phyloP scores from a whole-genome alignment of 305 asterid species.

The Ruellia speciosa region DNA sequence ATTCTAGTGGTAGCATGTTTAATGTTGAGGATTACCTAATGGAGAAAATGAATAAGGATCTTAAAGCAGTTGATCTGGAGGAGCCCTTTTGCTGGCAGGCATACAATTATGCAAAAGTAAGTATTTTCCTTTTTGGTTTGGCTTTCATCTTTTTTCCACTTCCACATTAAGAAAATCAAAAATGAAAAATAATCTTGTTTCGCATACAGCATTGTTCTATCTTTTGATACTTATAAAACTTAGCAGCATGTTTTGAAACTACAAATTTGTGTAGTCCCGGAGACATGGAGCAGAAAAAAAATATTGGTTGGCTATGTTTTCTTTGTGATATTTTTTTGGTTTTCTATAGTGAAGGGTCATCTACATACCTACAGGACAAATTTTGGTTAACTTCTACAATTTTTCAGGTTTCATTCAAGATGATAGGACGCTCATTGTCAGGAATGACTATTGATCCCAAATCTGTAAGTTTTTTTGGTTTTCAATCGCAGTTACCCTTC shows the following conservation, averaged over 20 bases:
- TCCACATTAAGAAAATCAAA: conserved; percentile 12
- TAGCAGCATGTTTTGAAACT: neutral
- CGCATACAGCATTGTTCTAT: conserved; percentile 2
- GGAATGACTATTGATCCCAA: conserved; percentile 89
- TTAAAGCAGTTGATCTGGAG: conserved; percentile 83
- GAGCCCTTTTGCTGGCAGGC: conserved; percentile 98
- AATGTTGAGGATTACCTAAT: conserved; percentile 75
- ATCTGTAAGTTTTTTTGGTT: conserved; percentile 53
- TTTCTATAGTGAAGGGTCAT: too few relatives aligned
- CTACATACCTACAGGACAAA: too few relatives aligned
- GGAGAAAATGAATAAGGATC: conserved; percentile 85
- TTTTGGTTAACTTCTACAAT: conserved; percentile 16
- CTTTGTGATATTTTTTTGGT: too few relatives aligned
- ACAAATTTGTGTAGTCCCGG: too few relatives aligned
- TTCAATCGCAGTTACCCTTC: conserved; percentile 12
- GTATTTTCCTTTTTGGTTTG: conserved; percentile 21
- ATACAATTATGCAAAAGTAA: conserved; percentile 81
- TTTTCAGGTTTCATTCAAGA: conserved; percentile 87
- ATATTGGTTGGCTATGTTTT: too few relatives aligned
- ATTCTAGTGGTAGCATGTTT: conserved; percentile 46
- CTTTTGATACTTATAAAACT: conserved; percentile 4
- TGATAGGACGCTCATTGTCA: conserved; percentile 68
- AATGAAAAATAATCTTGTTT: neutral
- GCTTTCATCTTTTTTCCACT: conserved; percentile 5
- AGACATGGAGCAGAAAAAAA: too few relatives aligned